A percentile compares a stretch with the other conserved stretches of the same genome.
phyloP scores from a whole-genome alignment of 306 rosid genomes.

The Dryas octopetala region DNA sequence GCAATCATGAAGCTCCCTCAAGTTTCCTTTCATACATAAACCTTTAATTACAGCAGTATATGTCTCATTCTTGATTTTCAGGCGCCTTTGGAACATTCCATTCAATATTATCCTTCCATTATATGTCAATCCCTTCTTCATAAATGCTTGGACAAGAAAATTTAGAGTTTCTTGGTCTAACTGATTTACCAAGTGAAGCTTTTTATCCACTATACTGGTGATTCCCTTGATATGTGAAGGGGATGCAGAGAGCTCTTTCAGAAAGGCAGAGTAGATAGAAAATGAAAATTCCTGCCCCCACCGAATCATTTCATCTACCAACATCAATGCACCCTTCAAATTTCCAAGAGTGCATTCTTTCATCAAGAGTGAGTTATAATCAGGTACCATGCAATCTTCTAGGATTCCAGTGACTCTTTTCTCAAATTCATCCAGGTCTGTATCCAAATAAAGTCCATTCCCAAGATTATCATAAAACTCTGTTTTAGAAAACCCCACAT shows the following conservation, averaged over 20 bases:
- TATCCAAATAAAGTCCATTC: constrained; percentile 89
- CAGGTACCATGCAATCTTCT: constrained; percentile 57
- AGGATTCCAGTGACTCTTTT: constrained; percentile 49
- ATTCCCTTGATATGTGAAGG: constrained; percentile 38
- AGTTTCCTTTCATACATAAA: constrained; percentile 65
- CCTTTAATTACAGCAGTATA: constrained; percentile 50
- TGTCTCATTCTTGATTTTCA: constrained; percentile 52
- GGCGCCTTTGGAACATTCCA: constrained; percentile 52
- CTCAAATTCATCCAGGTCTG: constrained; percentile 72
- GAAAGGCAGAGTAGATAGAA: constrained; percentile 46
- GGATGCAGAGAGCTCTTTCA: constrained; percentile 52
- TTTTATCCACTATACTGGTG: constrained; percentile 48
- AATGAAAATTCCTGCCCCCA: constrained; percentile 82
- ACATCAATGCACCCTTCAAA: constrained; percentile 41
- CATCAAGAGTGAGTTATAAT: constrained; percentile 45
- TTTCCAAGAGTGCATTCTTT: constrained; percentile 50
- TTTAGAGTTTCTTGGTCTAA: constrained; percentile 62
- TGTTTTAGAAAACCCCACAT: constrained; percentile 47
- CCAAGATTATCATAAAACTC: constrained; percentile 83
- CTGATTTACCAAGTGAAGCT: constrained; percentile 43
- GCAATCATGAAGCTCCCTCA: constrained; percentile 48
- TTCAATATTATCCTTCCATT: constrained; percentile 50
- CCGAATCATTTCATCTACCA: constrained; percentile 57
- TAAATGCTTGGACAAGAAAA: constrained; percentile 58
- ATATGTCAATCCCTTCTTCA: constrained; percentile 54